A percentile compares a stretch with the other conserved stretches of the same genome.
phyloP scores from a whole-genome alignment of 2,329 filamentous ascomycete species.

The Calonectria crousiana region DNA sequence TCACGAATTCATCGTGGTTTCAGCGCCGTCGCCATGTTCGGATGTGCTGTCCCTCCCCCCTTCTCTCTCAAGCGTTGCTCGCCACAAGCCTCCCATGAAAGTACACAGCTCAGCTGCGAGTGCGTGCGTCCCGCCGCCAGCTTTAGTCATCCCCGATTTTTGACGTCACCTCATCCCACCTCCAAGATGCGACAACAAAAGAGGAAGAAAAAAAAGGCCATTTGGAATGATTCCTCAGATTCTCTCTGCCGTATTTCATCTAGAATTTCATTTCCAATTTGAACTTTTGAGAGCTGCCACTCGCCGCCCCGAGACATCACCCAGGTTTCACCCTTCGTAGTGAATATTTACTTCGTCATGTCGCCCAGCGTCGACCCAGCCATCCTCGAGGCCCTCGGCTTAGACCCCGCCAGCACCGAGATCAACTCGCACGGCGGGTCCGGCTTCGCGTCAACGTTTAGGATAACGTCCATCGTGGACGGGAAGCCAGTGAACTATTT shows the following conservation, averaged over 20 bases:
- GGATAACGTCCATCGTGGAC: constrained; percentile 60
- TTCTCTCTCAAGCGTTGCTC: background rate
- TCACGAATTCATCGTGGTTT: constrained; percentile 1
- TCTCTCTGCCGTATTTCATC: background rate
- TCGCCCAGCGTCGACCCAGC: constrained; percentile 69
- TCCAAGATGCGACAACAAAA: background rate
- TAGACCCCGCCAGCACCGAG: constrained; percentile 66
- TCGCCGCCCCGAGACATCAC: background rate
- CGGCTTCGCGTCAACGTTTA: constrained; percentile 77
- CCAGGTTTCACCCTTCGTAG: background rate
- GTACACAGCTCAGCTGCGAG: background rate
- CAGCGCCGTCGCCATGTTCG: background rate
- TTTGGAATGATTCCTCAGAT: background rate
- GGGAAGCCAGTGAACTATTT: constrained; percentile 71
- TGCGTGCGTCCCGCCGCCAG: constrained; percentile 13
- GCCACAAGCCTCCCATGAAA: constrained; percentile 9
- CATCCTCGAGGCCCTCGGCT: constrained; percentile 69
- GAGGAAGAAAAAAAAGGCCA: constrained; percentile 6
- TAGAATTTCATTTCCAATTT: background rate
- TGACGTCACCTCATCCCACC: constrained; percentile 45
- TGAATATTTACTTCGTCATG: constrained; percentile 47
- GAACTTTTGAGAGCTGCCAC: background rate
- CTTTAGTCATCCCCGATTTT: constrained; percentile 39
- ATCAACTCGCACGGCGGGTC: constrained; percentile 74
- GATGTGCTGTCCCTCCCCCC: background rate